Evolutionary conservation across 2,329 filamentous ascomycete genomes (phyloP).

Genomic region (Lecanicillium sp.): DNA sequence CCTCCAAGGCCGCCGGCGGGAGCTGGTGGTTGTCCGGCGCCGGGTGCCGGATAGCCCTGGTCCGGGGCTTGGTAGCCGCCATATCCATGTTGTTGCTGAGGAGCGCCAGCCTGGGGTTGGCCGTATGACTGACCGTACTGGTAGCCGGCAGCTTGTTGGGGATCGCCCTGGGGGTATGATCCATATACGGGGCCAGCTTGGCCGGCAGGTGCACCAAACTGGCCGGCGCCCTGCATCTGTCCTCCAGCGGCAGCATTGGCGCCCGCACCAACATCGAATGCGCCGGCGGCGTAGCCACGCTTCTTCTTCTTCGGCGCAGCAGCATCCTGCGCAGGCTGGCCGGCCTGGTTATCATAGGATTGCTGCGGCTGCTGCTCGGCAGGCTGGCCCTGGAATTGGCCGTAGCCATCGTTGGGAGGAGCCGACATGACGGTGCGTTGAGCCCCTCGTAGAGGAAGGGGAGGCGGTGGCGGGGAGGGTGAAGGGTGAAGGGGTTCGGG

Average conservation of each 20-base stretch:
- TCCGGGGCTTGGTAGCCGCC: constrained; percentile 63
- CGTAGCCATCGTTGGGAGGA: constrained; percentile 47
- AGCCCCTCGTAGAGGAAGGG: constrained; percentile 9
- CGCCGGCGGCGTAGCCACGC: constrained; percentile 87
- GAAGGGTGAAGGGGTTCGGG: constrained; percentile 5
- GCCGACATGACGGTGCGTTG: constrained; percentile 42
- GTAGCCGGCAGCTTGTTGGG: constrained; percentile 31
- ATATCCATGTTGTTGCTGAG: constrained; percentile 34
- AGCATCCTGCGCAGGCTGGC: constrained; percentile 16
- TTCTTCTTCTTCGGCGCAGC: constrained; percentile 70
- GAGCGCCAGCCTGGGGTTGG: constrained; percentile 26
- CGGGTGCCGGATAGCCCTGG: constrained; percentile 27
- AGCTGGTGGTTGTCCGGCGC: constrained; percentile 11
- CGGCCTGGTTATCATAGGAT: constrained; percentile 27
- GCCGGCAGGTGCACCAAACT: constrained; percentile 39
- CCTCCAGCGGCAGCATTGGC: constrained; percentile 63
- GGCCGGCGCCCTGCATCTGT: constrained; percentile 29
- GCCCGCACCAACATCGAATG: constrained; percentile 85
- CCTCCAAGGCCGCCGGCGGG: constrained; percentile 51
- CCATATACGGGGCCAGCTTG: constrained; percentile 45
- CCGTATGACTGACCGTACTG: constrained; percentile 28
- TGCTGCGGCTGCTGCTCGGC: constrained; percentile 32
- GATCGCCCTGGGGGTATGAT: constrained; percentile 48
- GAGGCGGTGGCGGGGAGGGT: constrained; percentile 14
- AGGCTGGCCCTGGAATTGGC: constrained; percentile 37